Base-by-base conservation (phyloP, 768 basidiomycete genomes). In the Tylopilus felleus region DNA sequence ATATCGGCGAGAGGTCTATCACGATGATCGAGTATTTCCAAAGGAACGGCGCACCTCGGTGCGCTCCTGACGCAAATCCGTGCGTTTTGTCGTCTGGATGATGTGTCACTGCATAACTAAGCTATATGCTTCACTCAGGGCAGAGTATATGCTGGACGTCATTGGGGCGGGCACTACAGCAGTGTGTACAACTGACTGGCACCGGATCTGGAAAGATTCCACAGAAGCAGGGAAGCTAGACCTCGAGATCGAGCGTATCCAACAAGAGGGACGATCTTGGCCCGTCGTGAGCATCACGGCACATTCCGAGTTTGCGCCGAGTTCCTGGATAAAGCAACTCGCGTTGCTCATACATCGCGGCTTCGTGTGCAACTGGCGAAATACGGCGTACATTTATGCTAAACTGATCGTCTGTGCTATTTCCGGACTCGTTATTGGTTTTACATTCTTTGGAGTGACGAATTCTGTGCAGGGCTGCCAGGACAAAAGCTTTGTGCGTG, bases 1-100 rank as follows among this genome's bases (percentile, higher is more conserved):
- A 71, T 35, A 57, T 68, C 3, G 66, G 67, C 1, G 57, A 65
- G 51, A 52, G 19, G 47, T 70, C 68, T 0, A 56, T 40, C 35
- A 57, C 47, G 2, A 40, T 68, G 48, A 57, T 65, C 25, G 43
- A 52, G 8, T 70, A 68, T 28, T 68, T 68, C 38, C 12, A 19
- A n/a, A 2, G 38, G 38, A 38, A 38, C 38, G 38, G 38, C 8
- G 17, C 38, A 19, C n/a, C n/a, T 19, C 38, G 8, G 4, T 38
- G 38, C 10, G 38, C n/a, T 38, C 7, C 38, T 13, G 38, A 38
- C n/a, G 38, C 12, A 9, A 38, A 38, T 9, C 38, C 38, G 38
- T 38, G 14, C 16, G 35, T 36, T 6, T n/a, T 6, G 6, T 36
- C 35, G 4, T 36, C 8, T 36, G 1, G 13, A 36, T 13, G 35